Conservation (phyloP, 768 basidiomycete genomes). For the Pulveroboletus sp. region DNA sequence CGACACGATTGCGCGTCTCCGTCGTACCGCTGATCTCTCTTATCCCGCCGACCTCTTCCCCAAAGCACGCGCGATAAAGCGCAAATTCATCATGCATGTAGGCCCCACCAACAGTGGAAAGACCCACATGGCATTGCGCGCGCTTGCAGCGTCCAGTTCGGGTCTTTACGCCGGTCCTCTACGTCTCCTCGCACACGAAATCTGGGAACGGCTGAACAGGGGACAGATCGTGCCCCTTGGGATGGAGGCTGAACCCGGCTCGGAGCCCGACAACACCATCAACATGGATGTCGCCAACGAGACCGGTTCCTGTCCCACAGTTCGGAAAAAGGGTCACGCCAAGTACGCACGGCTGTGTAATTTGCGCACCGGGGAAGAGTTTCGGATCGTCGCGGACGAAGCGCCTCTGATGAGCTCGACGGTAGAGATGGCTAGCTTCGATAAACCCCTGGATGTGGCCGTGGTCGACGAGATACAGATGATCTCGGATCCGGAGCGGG, state of each 20-base stretch:
- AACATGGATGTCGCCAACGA: conserved; percentile 31
- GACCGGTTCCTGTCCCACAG: conserved; percentile 19
- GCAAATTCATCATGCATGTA: conserved; percentile 91
- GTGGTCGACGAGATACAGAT: conserved; percentile 98
- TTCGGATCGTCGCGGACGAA: conserved; percentile 56
- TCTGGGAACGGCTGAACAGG: conserved; percentile 85
- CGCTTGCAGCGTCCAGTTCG: conserved; percentile 65
- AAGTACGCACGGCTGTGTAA: conserved; percentile 68
- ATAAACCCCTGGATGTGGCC: conserved; percentile 60
- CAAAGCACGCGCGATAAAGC: conserved; percentile 52
- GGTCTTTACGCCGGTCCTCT: conserved; percentile 92
- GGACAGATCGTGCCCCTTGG: conserved; percentile 83
- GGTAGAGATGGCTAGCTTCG: conserved; percentile 79
- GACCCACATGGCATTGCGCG: conserved; percentile 88
- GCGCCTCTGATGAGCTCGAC: conserved; percentile 76
- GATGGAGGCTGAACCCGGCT: conserved; percentile 39
- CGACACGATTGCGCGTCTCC: conserved; percentile 36
- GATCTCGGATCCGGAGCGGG: conserved; percentile 76
- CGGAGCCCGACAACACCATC: conserved; percentile 35
- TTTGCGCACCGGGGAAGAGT: conserved; percentile 89
- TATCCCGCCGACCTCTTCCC: conserved; percentile 48
- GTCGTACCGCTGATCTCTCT: conserved; percentile 38
- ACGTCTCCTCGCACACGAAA: conserved; percentile 90
- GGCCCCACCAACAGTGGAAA: conserved; percentile 98
- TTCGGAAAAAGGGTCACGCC: conserved; percentile 39